Percentiles rank a stretch among this genome's conserved stretches.
These are phyloP conservation scores for Nicotiana attenuata DNA, from an alignment of 257 asterid species.

Conservation along the genomic window DNA sequence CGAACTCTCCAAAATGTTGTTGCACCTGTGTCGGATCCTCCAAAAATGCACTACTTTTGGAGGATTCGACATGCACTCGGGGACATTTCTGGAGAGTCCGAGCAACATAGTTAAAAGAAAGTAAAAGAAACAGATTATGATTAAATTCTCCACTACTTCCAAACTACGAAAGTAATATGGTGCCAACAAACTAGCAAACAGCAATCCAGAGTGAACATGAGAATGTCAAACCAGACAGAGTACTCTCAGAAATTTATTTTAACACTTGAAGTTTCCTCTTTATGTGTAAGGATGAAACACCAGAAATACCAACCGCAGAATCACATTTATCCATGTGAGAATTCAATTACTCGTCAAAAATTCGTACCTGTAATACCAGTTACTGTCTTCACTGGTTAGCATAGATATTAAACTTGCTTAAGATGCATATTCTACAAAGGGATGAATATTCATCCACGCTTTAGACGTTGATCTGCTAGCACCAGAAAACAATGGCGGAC, in stretches of 20 bases:
- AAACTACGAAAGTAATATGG: not conserved
- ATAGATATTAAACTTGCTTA: not conserved
- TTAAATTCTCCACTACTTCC: not conserved
- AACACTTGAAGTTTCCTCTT: not conserved
- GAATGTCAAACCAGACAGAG: not conserved
- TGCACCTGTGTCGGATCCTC: too few relatives aligned
- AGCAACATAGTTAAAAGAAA: too few relatives aligned
- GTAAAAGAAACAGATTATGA: too few relatives aligned
- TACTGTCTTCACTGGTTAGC: not conserved
- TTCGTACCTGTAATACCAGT: not conserved
- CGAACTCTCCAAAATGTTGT: too few relatives aligned
- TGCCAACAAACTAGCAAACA: not conserved
- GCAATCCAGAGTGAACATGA: not conserved
- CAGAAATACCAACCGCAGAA: not conserved
- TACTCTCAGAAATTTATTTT: not conserved
- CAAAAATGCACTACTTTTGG: too few relatives aligned
- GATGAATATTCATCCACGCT: not conserved
- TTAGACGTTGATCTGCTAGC: not conserved
- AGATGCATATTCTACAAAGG: not conserved
- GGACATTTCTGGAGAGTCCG: too few relatives aligned
- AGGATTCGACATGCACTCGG: too few relatives aligned
- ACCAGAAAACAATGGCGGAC: not conserved
- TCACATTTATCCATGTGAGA: not conserved
- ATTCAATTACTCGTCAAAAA: not conserved
- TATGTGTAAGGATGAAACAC: not conserved